Evolutionary conservation across 2,329 filamentous ascomycete genomes (phyloP), one percentile per base, ranked within the genome.

Genomic region (Nemania sp.): DNA sequence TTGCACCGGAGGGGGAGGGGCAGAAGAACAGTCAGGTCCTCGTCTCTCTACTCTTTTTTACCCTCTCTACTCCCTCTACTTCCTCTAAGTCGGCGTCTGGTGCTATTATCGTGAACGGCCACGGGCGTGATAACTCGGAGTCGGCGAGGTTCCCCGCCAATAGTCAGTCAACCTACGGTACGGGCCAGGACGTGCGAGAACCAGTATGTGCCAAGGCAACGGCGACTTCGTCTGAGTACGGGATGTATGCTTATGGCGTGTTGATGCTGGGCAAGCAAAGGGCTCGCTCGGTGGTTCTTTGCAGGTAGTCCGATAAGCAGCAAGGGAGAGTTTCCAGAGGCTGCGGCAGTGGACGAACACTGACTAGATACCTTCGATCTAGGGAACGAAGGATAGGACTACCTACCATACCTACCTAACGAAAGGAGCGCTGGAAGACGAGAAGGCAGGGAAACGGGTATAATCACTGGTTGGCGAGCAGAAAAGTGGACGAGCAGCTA

Each of bases 401-500:
- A 45, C 3, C 25, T 29, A 29, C 25, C 3, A 3, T 29, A 29
- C 25, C 25, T 29, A 29, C 25, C 25, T 4, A 21, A 37, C 37
- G 47, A 54, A 53, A 53, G 29, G 37, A 56, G 52, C 42, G 34
- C 13, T 21, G 29, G 50, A 55, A 42, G 55, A 54, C 48, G 55
- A 45, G 55, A 58, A 40, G 46, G 40, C 45, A 62, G 50, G 50
- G 59, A 39, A 54, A 59, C 17, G 34, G 52, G 43, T 54, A 53
- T 57, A 55, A 45, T 18, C 37, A 60, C 42, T 17, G 35, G 29
- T 46, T 35, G 20, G 32, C 46, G 35, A 34, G 52, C 52, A 39
- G 54, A 63, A 63, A 63, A 63, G 61, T 63, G 57, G 61, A 63
- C 57, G 49, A 54, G 57, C 52, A 50, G 25, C 50, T 18, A 53